Evolutionary conservation across 495 filamentous ascomycete species (phyloP), one percentile per base, ranked within the genome.

Genomic region (Cercophora sp.): DNA sequence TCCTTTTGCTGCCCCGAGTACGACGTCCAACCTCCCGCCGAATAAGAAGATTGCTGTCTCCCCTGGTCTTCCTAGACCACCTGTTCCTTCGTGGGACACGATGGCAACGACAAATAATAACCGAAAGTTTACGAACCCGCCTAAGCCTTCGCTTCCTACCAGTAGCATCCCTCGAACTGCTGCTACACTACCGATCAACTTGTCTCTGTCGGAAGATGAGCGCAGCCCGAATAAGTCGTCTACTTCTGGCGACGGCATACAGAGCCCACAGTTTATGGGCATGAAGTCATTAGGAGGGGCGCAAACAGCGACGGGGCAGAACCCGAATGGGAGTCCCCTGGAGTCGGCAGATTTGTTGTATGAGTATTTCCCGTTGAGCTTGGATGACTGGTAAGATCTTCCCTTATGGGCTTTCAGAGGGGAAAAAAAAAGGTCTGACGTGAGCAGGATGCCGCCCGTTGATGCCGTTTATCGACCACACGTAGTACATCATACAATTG

Each of bases 401-500:
- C 32, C 25, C 34, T 16, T 19, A 26, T 52, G 19, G 18, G 15
- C 25, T 46, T 35, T 44, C 32, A 18, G 23, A 20, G 41, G 31
- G 20, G 31, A 41, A 15, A 3, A 6, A 6, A 25, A 25, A 10
- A 13, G 27, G 18, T 8, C 11, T 41, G 27, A 25, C 46, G 8
- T 31, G 26, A n/a, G 47, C 15, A 77, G 74, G 72, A 89, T 90
- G 75, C 86, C 86, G 2, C 90, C 90, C 3, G 90, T 95, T 9
- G 90, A 96, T 66, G 89, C 90, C 6, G 85, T 96, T 32, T 96
- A 96, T 56, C 76, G 90, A n/a, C 90, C 90, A 8, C 90, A 96
- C 66, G 87, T 93, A 6, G 90, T 94, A 2, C 90, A 96, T 68
- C 90, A 96, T 63, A 91, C 85, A 27, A 85, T 85, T 36, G 74